Evolutionary conservation across 106 monocot species (phyloP), one percentile per base, ranked within the genome.

Genomic region (Cymbidium sinense): DNA sequence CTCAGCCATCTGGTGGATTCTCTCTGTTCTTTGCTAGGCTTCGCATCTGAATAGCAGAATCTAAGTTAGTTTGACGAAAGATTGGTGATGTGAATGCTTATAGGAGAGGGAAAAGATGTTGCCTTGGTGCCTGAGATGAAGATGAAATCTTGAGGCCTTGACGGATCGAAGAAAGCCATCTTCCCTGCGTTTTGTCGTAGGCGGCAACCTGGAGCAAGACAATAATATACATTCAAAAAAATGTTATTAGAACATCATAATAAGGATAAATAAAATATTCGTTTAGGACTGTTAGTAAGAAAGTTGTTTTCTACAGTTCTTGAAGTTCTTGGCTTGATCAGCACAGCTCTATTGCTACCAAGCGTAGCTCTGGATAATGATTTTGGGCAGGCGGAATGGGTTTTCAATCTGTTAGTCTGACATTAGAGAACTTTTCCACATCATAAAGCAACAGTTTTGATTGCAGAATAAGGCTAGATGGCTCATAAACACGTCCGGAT

Each of bases 101-200:
- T 2, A 2, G 37, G 37, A 21, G 3, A 30, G 36, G 3, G 34
- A 37, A 30, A 70, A 34, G 23, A 75, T n/a, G 21, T 20, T 84
- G 89, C 93, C 89, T 91, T 91, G 19, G 91, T 94, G 50, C 94
- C 94, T 23, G 94, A 94, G 77, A n/a, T n/a, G n/a, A 98, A 98
- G 35, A 94, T 77, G 41, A 98, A 94, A 86, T 94, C 98, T 37
- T 94, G 81, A 39, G 92, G 54, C 85, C 94, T 94, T 70, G 86
- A 94, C 37, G 90, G 94, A 43, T 98, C 92, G 27, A 98, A 98
- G 86, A 94, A 98, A 81, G 79, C 88, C 96, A 98, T 98, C 80
- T 89, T 78, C 55, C 83, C 64, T 91, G 82, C 55, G 78, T 94
- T 79, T 84, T 88, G 77, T 98, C 96, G 82, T 98, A 98, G 43